Evolutionary conservation across 106 monocot species (phyloP).

Genomic region (Gastrodia elata): DNA sequence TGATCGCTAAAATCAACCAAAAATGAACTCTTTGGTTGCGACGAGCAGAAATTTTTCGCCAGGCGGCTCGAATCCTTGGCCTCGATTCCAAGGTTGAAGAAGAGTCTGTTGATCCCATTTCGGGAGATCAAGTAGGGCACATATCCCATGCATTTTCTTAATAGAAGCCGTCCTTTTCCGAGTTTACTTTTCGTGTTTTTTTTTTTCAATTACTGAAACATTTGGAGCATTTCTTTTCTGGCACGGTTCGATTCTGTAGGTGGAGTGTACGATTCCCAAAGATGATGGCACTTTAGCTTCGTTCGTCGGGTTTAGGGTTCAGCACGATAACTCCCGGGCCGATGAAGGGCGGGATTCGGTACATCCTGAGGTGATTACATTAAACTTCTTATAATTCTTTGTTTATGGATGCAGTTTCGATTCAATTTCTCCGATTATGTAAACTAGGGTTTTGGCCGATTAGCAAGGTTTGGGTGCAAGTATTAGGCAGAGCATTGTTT

Average conservation of each 20-base stretch:
- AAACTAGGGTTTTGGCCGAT: background rate
- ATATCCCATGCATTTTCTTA: background rate
- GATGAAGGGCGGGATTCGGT: conserved; percentile 97
- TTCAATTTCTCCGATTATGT: background rate
- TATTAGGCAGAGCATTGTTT: background rate
- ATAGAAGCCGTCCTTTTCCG: background rate
- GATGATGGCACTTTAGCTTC: conserved; percentile 81
- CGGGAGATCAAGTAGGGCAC: conserved; percentile 64
- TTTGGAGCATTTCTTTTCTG: background rate
- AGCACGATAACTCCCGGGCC: conserved; percentile 94
- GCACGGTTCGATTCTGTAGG: conserved; percentile 38
- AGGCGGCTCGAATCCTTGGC: conserved; percentile 63
- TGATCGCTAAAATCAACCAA: background rate
- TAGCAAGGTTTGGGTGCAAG: background rate
- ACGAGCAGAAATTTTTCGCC: conserved; percentile 84
- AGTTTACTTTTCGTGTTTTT: too few species aligned
- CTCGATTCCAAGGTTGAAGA: conserved; percentile 89
- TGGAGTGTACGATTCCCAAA: conserved; percentile 91
- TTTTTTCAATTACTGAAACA: background rate
- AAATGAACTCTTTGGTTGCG: conserved; percentile 86
- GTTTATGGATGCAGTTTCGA: background rate
- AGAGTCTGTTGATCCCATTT: conserved; percentile 92
- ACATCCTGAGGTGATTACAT: conserved; percentile 63
- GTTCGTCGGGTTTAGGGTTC: conserved; percentile 84
- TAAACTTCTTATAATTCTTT: background rate